Percentiles rank a stretch among this genome's conserved stretches.
These are phyloP conservation scores for Penicillium lividum DNA, from an alignment of 495 filamentous ascomycete genomes.

Conservation along the genomic window DNA sequence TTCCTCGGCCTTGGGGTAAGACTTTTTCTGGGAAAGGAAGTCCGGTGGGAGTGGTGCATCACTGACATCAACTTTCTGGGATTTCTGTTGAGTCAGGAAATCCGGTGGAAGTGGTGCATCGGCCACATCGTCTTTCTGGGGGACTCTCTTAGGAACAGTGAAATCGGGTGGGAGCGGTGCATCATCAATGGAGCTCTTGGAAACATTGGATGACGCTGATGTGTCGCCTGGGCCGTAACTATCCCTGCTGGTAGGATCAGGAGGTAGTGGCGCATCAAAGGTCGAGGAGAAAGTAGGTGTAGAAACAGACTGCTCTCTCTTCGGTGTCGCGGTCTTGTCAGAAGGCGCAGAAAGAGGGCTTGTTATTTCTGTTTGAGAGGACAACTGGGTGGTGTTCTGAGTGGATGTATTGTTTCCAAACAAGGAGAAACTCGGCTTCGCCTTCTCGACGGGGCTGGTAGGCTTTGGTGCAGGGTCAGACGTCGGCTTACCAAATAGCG, in stretches of 20 bases:
- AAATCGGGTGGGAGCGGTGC: slow-evolving; percentile 35
- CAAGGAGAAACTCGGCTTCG: slow-evolving; percentile 37
- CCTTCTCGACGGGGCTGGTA: slow-evolving; percentile 36
- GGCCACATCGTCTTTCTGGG: slow-evolving; percentile 21
- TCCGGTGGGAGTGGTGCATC: slow-evolving; percentile 36
- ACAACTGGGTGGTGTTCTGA: slow-evolving; percentile 13
- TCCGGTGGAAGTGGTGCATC: slow-evolving; percentile 33
- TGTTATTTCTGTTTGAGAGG: slow-evolving; percentile 25
- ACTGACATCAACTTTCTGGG: slow-evolving; percentile 22
- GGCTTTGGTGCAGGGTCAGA: slow-evolving; percentile 21
- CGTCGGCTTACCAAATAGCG: slow-evolving; percentile 4
- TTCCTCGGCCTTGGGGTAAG: slow-evolving; percentile 39
- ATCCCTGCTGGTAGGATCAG: slow-evolving; percentile 72
- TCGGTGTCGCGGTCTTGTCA: slow-evolving; percentile 39
- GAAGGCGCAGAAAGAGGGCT: slow-evolving; percentile 39
- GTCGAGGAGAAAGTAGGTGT: slow-evolving; percentile 22
- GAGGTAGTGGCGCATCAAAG: slow-evolving; percentile 65
- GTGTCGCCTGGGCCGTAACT: slow-evolving; percentile 65
- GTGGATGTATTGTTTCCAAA: slow-evolving; percentile 33
- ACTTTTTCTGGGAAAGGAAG: slow-evolving; percentile 25
- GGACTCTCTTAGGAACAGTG: slow-evolving; percentile 23
- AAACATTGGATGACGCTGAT: slow-evolving; percentile 63
- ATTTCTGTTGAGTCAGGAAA: slow-evolving; percentile 41
- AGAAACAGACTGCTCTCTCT: slow-evolving; percentile 24
- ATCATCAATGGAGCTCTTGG: slow-evolving; percentile 50